These are phyloP conservation scores for Phytopythium sindhum DNA, from an alignment of 352 stramenopile species.

Conservation along the genomic window DNA sequence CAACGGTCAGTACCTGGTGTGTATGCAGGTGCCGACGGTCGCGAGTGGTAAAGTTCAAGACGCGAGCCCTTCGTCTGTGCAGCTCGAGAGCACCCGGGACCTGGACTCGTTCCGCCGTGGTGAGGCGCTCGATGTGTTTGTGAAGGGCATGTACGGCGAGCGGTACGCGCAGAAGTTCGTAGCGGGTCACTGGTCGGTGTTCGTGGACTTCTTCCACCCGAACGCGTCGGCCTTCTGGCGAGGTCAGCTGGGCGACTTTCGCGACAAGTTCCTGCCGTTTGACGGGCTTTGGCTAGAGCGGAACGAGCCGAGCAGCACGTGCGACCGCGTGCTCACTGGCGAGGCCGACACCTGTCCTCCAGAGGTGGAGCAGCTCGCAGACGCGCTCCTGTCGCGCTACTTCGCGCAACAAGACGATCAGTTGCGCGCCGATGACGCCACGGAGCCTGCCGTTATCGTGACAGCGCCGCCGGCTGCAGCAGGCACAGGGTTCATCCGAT, in stretches of 20 bases:
- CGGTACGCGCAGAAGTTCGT: conserved; percentile 65
- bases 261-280: conserved; percentile 56
- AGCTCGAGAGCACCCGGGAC: neutral
- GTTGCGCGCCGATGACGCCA: neutral
- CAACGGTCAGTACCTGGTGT: conserved; percentile 76
- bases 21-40: conserved; percentile 66
- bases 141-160: conserved; percentile 71
- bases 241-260: conserved; percentile 57
- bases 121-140: conserved; percentile 59
- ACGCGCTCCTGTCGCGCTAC: too few species aligned
- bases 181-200: conserved; percentile 56
- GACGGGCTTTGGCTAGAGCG: conserved; percentile 86
- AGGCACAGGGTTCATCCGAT: conserved; percentile 53
- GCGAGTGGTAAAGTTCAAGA: neutral
- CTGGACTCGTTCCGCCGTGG: conserved; percentile 34
- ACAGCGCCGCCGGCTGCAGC: neutral
- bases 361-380: neutral
- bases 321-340: conserved; percentile 39
- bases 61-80: neutral
- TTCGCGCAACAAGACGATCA: neutral
- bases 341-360: conserved; percentile 33
- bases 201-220: conserved; percentile 86
- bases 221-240: conserved; percentile 64
- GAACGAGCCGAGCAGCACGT: conserved; percentile 77
- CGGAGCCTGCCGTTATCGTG: neutral